These are phyloP conservation scores for Zasmidium cellare DNA, from an alignment of 2,329 filamentous ascomycete species.

Conservation along the genomic window DNA sequence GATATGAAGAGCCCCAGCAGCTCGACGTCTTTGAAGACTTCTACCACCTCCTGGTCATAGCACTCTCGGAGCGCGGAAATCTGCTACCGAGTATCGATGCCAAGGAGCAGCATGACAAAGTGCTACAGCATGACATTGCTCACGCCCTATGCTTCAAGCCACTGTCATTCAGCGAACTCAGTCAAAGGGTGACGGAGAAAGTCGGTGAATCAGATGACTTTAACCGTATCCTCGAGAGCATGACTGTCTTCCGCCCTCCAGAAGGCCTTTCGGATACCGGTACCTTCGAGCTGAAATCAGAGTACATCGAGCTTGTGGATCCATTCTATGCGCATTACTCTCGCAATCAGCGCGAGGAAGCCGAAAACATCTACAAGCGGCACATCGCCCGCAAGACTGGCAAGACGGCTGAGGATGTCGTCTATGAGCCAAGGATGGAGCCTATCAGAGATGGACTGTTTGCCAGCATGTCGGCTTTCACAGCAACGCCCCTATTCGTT, in stretches of 20 bases:
- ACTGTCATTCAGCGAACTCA: constrained; percentile 89
- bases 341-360: constrained; percentile 95
- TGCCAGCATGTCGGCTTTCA: constrained; percentile 73
- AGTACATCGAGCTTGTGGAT: constrained; percentile 85
- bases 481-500: constrained; percentile 78
- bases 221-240: constrained; percentile 77
- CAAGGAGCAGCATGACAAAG: constrained; percentile 61
- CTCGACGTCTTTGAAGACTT: constrained; percentile 95
- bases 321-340: constrained; percentile 95
- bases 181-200: constrained; percentile 80
- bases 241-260: constrained; percentile 85
- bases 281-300: constrained; percentile 86
- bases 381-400: constrained; percentile 86
- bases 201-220: constrained; percentile 88
- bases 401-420: constrained; percentile 76
- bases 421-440: constrained; percentile 84
- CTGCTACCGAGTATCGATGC: constrained; percentile 70
- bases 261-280: constrained; percentile 91
- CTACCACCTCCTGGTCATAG: constrained; percentile 85
- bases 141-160: constrained; percentile 97
- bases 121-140: constrained; percentile 83
- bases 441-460: constrained; percentile 78
- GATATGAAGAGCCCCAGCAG: constrained; percentile 83
- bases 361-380: constrained; percentile 83
- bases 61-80: constrained; percentile 84